Percentiles rank a stretch among this genome's conserved stretches.
Evolutionary conservation across 805 yeast species (phyloP).

Genomic region (Wickerhamiella sergipiensis): DNA sequence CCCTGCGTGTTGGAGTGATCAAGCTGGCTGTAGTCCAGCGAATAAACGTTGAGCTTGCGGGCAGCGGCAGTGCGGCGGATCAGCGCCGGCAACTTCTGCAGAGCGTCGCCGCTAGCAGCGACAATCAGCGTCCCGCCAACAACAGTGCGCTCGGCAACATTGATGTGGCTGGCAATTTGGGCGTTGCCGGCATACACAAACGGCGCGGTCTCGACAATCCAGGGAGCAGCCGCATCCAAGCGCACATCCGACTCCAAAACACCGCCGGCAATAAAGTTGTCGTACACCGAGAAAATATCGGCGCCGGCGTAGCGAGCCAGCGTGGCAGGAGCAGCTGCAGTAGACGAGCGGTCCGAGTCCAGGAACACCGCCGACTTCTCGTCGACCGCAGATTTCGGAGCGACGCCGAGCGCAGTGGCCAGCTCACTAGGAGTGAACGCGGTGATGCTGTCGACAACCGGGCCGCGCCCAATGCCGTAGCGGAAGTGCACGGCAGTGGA

Average conservation of each 20-base stretch:
- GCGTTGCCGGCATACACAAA: constrained; percentile 50
- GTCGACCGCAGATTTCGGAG: constrained; percentile 44
- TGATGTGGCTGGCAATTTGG: constrained; percentile 40
- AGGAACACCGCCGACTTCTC: constrained; percentile 9
- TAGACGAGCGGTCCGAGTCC: constrained; percentile 14
- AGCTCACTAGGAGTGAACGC: constrained; percentile 11
- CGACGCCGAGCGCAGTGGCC: constrained; percentile 40
- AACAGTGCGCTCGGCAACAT: constrained; percentile 47
- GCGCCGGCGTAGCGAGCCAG: constrained; percentile 20
- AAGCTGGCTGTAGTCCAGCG: constrained; percentile 52
- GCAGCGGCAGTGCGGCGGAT: constrained; percentile 40
- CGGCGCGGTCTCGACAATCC: constrained; percentile 43
- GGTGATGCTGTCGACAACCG: constrained; percentile 28
- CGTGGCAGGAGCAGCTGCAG: constrained; percentile 12
- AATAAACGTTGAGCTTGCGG: constrained; percentile 38
- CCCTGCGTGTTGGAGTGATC: constrained; percentile 51
- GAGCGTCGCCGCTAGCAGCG: constrained; percentile 27
- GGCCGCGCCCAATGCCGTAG: constrained; percentile 16
- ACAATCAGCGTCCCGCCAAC: constrained; percentile 41
- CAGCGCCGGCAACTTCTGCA: constrained; percentile 40
- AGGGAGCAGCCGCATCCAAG: constrained; percentile 28
- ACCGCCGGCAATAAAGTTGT: constrained; percentile 64
- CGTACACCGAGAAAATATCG: constrained; percentile 49
- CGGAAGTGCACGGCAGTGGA: constrained; percentile 27
- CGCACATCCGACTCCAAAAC: constrained; percentile 48